Conservation (phyloP, 345 rosid species). For the Corchorus capsularis region DNA sequence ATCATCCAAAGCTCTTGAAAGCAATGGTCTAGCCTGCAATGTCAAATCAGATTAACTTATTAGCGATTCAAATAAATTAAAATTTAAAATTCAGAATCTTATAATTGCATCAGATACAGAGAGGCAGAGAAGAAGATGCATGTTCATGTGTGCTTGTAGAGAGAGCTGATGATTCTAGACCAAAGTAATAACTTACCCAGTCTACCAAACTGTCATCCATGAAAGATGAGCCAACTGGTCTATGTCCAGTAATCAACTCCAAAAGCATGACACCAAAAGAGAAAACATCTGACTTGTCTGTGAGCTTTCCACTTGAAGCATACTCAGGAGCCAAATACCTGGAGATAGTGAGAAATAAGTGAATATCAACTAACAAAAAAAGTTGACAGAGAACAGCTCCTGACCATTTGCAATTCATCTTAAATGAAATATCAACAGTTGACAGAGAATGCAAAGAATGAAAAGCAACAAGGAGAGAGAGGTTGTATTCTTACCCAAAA, state of each 20-base stretch:
- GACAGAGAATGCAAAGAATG: neutral
- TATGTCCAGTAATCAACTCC: slow-evolving; percentile 82
- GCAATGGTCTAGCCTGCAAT: slow-evolving; percentile 77
- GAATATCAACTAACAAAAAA: neutral
- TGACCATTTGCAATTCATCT: too few species aligned
- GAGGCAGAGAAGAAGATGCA: neutral
- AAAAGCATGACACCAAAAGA: slow-evolving; percentile 92
- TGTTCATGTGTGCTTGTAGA: neutral
- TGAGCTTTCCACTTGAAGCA: slow-evolving; percentile 87
- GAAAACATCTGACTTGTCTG: slow-evolving; percentile 94
- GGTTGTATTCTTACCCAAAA: slow-evolving; percentile 59
- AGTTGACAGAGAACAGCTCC: neutral
- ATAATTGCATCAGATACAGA: neutral
- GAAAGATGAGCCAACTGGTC: slow-evolving; percentile 66
- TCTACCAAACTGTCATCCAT: slow-evolving; percentile 94
- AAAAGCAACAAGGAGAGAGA: neutral
- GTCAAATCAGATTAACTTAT: slow-evolving; percentile 9
- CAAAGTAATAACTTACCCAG: slow-evolving; percentile 57
- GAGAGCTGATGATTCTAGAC: neutral
- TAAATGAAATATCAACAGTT: neutral
- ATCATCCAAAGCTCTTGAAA: slow-evolving; percentile 59
- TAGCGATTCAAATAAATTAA: neutral
- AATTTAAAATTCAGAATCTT: neutral
- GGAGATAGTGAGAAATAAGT: slow-evolving; percentile 17
- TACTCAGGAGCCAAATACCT: slow-evolving; percentile 97